A percentile compares a stretch with the other conserved stretches of the same genome.
These are phyloP conservation scores for Psidium friedrichsthalianum DNA, from an alignment of 345 rosid species.

Conservation along the genomic window DNA sequence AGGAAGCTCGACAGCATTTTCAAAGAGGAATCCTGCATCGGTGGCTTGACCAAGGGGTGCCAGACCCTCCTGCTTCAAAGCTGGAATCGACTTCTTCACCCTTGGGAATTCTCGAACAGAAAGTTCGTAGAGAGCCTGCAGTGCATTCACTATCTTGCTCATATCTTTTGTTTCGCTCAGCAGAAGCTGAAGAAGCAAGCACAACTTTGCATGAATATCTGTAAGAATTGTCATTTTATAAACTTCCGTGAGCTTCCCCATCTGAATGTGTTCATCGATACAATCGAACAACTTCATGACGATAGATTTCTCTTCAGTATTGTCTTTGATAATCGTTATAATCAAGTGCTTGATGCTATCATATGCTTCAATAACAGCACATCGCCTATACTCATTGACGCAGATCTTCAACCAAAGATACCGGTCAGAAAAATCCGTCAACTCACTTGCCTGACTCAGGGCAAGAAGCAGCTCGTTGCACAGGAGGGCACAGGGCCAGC, in stretches of 20 bases:
- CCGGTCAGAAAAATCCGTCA: constrained; percentile 55
- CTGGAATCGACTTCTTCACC: constrained; percentile 11
- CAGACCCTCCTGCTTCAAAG: constrained; percentile 51
- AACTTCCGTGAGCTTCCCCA: constrained; percentile 26
- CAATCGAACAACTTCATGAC: constrained; percentile 34
- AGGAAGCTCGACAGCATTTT: constrained; percentile 57
- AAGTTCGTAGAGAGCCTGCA: constrained; percentile 81
- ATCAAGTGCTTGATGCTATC: constrained; percentile 70
- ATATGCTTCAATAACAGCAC: constrained; percentile 85
- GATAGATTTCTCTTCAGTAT: constrained; percentile 55
- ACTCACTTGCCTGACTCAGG: constrained; percentile 65
- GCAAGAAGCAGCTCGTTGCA: constrained; percentile 88
- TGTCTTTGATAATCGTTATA: constrained; percentile 30
- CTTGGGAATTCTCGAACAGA: constrained; percentile 50
- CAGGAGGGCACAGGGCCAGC: constrained; percentile 86
- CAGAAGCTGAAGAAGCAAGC: constrained; percentile 54
- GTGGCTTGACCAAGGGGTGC: constrained; percentile 31
- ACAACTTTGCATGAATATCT: constrained; percentile 51
- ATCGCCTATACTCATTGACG: constrained; percentile 70
- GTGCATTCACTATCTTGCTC: constrained; percentile 44
- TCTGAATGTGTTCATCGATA: constrained; percentile 37
- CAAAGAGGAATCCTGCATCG: constrained; percentile 62
- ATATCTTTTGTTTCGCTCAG: constrained; percentile 37
- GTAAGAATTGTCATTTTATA: constrained; percentile 36
- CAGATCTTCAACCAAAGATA: constrained; percentile 79